Conservation (phyloP, 2,329 filamentous ascomycete genomes). For the Cladosporium sp. region DNA sequence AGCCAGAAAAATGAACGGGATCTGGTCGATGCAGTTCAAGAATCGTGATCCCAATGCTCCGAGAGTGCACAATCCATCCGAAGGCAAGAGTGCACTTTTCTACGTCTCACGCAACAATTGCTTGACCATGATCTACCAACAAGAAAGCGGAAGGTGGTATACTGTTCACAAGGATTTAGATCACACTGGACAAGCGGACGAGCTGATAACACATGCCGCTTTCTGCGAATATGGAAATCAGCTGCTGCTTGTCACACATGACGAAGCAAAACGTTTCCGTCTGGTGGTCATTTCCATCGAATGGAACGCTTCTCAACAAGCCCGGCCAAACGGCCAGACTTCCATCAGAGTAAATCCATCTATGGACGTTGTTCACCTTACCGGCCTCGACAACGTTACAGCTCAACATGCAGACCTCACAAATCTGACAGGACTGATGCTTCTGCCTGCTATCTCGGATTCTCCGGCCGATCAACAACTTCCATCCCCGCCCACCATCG, state of each 20-base stretch:
- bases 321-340: slow-evolving; percentile 9
- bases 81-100: slow-evolving; percentile 68
- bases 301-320: slow-evolving; percentile 58
- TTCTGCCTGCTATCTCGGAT: slow-evolving; percentile 48
- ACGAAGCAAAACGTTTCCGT: slow-evolving; percentile 66
- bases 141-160: slow-evolving; percentile 65
- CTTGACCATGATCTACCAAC: slow-evolving; percentile 73
- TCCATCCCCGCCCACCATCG: slow-evolving; percentile 46
- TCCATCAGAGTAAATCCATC: slow-evolving; percentile 17
- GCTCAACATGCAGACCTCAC: slow-evolving; percentile 26
- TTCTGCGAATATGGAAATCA: slow-evolving; percentile 53
- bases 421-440: slow-evolving; percentile 22
- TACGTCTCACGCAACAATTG: slow-evolving; percentile 71
- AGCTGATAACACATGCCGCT: slow-evolving; percentile 75
- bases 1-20: slow-evolving; percentile 35
- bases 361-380: slow-evolving; percentile 25
- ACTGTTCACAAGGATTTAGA: slow-evolving; percentile 53
- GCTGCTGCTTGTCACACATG: slow-evolving; percentile 64
- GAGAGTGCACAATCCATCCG: slow-evolving; percentile 69
- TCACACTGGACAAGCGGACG: slow-evolving; percentile 55
- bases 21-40: slow-evolving; percentile 67
- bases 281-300: slow-evolving; percentile 69
- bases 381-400: slow-evolving; percentile 21
- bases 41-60: slow-evolving; percentile 55
- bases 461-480: slow-evolving; percentile 46